Evolutionary conservation across 495 filamentous ascomycete species (phyloP).

Genomic region (Talaromyces adpressus): DNA sequence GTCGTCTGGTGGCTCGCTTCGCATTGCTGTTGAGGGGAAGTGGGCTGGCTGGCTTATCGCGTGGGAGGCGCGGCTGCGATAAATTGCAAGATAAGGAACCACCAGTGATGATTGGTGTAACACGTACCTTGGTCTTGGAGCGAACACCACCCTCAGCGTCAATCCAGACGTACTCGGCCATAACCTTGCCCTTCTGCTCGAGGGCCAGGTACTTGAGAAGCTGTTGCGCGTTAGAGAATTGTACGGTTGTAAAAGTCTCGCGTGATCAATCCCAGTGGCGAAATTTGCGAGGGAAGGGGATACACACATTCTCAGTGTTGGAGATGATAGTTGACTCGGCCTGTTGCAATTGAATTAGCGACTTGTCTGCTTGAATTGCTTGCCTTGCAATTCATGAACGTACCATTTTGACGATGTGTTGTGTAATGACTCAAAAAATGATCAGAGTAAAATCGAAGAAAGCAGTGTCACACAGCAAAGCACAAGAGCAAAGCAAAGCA

Average conservation of each 20-base stretch:
- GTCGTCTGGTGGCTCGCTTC: background rate
- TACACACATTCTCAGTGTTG: constrained; percentile 64
- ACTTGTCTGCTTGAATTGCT: background rate
- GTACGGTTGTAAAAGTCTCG: background rate
- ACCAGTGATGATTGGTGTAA: constrained; percentile 3
- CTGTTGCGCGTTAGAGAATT: constrained; percentile 35
- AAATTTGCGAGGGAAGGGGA: background rate
- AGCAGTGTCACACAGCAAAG: background rate
- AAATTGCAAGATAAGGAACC: constrained; percentile 4
- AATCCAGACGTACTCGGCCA: constrained; percentile 98
- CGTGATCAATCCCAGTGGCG: background rate
- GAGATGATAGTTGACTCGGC: constrained; percentile 54
- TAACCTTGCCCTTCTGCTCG: constrained; percentile 75
- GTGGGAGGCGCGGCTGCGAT: background rate
- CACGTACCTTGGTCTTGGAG: constrained; percentile 84
- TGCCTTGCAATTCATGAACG: constrained; percentile 9
- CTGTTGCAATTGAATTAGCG: constrained; percentile 18
- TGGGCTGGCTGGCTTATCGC: constrained; percentile 22
- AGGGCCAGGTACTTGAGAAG: constrained; percentile 88
- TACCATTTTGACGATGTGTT: constrained; percentile 42
- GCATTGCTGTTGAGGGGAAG: constrained; percentile 4
- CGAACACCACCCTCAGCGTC: constrained; percentile 70
- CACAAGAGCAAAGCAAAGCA: constrained; percentile 12
- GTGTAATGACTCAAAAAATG: constrained; percentile 18
- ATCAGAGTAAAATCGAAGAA: constrained; percentile 17